Conservation (phyloP, 257 asterid genomes). For the Fraxinus americana region DNA sequence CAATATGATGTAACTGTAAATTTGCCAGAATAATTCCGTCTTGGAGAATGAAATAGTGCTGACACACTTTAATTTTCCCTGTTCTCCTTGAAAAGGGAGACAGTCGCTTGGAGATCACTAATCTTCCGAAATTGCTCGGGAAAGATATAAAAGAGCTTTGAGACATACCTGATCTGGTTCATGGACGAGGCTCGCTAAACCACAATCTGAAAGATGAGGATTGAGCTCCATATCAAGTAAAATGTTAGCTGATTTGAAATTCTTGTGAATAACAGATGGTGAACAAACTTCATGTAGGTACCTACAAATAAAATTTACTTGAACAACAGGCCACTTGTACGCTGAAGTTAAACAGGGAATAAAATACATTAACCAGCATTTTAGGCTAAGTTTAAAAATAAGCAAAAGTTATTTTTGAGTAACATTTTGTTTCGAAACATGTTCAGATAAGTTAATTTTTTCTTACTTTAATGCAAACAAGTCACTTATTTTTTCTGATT, state of each 20-base stretch:
- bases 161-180: constrained; percentile 75
- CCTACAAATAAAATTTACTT: constrained; percentile 50
- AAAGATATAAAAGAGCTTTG: neutral
- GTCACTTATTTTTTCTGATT: neutral
- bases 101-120: neutral
- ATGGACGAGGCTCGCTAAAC: constrained; percentile 70
- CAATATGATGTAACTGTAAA: neutral
- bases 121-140: neutral
- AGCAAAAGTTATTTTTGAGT: neutral
- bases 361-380: neutral
- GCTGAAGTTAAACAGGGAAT: neutral
- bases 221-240: constrained; percentile 85
- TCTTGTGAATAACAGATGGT: constrained; percentile 85
- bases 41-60: neutral
- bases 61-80: neutral
- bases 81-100: neutral
- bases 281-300: constrained; percentile 94
- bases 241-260: constrained; percentile 84
- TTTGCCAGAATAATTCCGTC: too few species aligned
- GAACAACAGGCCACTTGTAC: constrained; percentile 17
- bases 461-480: neutral
- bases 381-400: neutral
- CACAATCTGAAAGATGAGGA: constrained; percentile 93
- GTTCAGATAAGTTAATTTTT: neutral
- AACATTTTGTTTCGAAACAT: neutral